phyloP scores from a whole-genome alignment of 2,329 filamentous ascomycete genomes.

The Arthrobotrys megalospora region DNA sequence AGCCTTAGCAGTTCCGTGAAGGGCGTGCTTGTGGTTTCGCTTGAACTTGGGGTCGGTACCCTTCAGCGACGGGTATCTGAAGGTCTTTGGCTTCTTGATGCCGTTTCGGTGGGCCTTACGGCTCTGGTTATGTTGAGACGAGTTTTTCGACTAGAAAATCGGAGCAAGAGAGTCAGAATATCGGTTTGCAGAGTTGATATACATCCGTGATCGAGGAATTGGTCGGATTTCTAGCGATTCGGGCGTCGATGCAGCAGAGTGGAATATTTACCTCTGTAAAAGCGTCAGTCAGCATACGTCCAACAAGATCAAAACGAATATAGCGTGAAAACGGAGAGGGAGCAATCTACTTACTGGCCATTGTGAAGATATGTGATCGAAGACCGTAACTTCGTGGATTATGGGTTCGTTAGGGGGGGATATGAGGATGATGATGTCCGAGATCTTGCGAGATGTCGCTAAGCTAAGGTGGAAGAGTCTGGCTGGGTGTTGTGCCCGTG shows the following conservation, averaged over 20 bases:
- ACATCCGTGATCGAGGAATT: background rate
- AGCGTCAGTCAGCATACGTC: conserved; percentile 28
- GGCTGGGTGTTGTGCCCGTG: conserved; percentile 44
- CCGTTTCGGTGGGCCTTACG: conserved; percentile 99
- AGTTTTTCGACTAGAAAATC: conserved; percentile 95
- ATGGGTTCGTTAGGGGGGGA: conserved; percentile 30
- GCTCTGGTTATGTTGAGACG: conserved; percentile 98
- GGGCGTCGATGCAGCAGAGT: background rate
- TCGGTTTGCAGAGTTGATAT: conserved; percentile 21
- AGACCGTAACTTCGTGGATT: conserved; percentile 49
- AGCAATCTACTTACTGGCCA: conserved; percentile 58
- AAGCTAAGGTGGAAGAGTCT: conserved; percentile 24
- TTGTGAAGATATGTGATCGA: conserved; percentile 53
- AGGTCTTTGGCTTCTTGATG: conserved; percentile 99
- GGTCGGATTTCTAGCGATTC: conserved; percentile 15
- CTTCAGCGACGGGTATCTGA: conserved; percentile 98
- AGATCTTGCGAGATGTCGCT: conserved; percentile 22
- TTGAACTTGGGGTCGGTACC: conserved; percentile 99
- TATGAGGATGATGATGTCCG: conserved; percentile 29
- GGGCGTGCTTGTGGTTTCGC: conserved; percentile 98
- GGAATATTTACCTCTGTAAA: conserved; percentile 56
- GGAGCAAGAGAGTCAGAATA: conserved; percentile 44
- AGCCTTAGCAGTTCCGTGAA: conserved; percentile 98
- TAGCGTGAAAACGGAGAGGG: background rate
- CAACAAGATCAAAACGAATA: background rate